Base-by-base conservation (phyloP, 768 basidiomycete species). In the Agrocybe praecox region DNA sequence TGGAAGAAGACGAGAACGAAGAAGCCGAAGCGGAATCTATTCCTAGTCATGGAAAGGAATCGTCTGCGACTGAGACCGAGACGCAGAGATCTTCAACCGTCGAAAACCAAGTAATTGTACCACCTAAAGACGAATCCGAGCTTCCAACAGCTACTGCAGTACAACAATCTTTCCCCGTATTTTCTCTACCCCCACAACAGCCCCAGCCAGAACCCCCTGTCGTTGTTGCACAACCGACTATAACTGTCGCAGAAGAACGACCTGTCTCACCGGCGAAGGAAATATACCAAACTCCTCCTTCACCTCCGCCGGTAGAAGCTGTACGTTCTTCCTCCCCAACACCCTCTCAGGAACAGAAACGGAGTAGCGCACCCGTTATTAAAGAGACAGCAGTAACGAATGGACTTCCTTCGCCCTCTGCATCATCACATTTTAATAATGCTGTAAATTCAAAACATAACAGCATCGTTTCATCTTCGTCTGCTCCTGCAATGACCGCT, bases 1-100 rank as follows among this genome's bases (percentile, higher is more conserved):
- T 82, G 18, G 89, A 92, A 67, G 89, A 89, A 60, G 87, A 89
- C 15, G 90, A 90, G 59, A 81, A 80, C 0, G 80, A 76, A 17
- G 78, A 73, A n/a, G 55, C 55, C 22, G 69, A 72, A 24, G 62
- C 60, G 12, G 66, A 70, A 23, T 59, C 56, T 52, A 58, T 65
- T n/a, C 36, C n/a, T n/a, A n/a, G 36, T 12, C 58, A 62, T 57
- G 12, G 21, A 17, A 64, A 63, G 43, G 58, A 59, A 15, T 24
- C 40, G 12, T 59, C 64, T 32, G 32, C 62, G 6, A 32, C 56
- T 29, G 48, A 43, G 23, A 59, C 62, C 5, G 57, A 50, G 22
- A 59, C 57, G 4, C 48, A 58, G 32, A 53, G 45, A 24, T 54
- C 61, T 7, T 57, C 61, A 2, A 46, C 54, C 10, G 58, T 34